A percentile compares a stretch with the other conserved stretches of the same genome.
Conservation (phyloP, 768 basidiomycete genomes). For the Boletales sp. region DNA sequence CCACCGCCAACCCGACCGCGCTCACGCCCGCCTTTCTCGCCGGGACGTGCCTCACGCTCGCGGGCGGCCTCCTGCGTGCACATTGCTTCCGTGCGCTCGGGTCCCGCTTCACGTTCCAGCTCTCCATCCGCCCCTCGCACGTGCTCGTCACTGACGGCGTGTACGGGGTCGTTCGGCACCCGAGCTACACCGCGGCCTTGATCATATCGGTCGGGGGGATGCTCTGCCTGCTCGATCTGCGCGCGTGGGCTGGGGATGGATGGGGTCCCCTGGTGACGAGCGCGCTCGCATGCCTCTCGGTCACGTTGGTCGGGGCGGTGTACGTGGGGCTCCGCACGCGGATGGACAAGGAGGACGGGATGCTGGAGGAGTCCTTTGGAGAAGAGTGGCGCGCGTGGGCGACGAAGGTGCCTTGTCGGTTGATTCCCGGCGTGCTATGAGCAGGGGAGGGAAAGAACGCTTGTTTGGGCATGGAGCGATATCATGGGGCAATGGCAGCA, state of each 20-base stretch:
- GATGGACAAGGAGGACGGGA: constrained; percentile 27
- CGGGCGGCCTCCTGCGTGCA: constrained; percentile 13
- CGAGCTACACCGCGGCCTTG: constrained; percentile 20
- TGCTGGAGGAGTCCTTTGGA: constrained; percentile 26
- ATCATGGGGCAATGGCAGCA: too few relatives aligned
- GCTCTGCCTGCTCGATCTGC: constrained; percentile 5
- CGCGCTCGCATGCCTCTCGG: not conserved
- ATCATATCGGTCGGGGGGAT: not conserved
- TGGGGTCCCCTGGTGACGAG: not conserved
- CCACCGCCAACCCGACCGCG: not conserved
- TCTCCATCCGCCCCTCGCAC: constrained; percentile 17
- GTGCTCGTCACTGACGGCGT: constrained; percentile 24
- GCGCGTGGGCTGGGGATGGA: not conserved
- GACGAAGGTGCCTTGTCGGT: constrained; percentile 17
- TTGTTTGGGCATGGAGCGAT: too few relatives aligned
- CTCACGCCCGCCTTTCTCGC: constrained; percentile 12
- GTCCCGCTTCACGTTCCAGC: constrained; percentile 22
- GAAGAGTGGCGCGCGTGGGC: constrained; percentile 24
- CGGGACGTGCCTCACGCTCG: constrained; percentile 3
- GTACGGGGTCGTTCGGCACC: constrained; percentile 30
- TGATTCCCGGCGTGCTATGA: constrained; percentile 19
- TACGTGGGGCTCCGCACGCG: constrained; percentile 1
- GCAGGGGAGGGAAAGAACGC: too few relatives aligned
- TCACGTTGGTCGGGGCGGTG: fast-evolving
- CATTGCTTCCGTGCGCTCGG: constrained; percentile 23